Conservation (phyloP, 768 basidiomycete species). For the Tubosaeta sp. region DNA sequence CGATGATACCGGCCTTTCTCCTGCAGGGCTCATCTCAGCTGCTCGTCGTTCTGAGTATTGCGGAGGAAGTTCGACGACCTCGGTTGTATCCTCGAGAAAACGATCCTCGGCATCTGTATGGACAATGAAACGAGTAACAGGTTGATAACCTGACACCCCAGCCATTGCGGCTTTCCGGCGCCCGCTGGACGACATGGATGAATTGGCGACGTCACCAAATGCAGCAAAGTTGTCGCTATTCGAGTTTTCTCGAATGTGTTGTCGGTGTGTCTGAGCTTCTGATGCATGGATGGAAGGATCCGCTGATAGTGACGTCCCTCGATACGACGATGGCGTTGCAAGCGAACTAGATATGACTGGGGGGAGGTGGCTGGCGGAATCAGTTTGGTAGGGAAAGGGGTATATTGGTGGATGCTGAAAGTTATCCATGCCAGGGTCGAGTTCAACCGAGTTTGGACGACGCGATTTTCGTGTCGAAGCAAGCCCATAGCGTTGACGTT, state of each 20-base stretch:
- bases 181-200: slow-evolving; percentile 35
- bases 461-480: slow-evolving; percentile 26
- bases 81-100: slow-evolving; percentile 41
- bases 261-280: slow-evolving; percentile 2
- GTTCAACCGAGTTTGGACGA: slow-evolving; percentile 37
- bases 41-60: slow-evolving; percentile 56
- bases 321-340: not conserved
- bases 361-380: slow-evolving; percentile 17
- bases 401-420: slow-evolving; percentile 34
- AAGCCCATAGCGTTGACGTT: slow-evolving; percentile 30
- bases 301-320: slow-evolving; percentile 1
- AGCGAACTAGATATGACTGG: slow-evolving; percentile 5
- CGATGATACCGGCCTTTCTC: slow-evolving; percentile 13
- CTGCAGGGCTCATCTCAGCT: slow-evolving; percentile 3
- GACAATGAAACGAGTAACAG: slow-evolving; percentile 53
- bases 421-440: slow-evolving; percentile 23
- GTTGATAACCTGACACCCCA: slow-evolving; percentile 37
- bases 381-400: slow-evolving; percentile 29
- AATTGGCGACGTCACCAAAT: slow-evolving; percentile 16
- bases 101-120: slow-evolving; percentile 69
- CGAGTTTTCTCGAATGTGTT: slow-evolving; percentile 20
- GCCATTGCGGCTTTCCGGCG: slow-evolving; percentile 56
- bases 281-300: slow-evolving; percentile 8
- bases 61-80: slow-evolving; percentile 70
- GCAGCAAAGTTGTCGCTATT: slow-evolving; percentile 17